Conservation (phyloP, 108 stramenopile genomes). For the Tribonema minus region DNA sequence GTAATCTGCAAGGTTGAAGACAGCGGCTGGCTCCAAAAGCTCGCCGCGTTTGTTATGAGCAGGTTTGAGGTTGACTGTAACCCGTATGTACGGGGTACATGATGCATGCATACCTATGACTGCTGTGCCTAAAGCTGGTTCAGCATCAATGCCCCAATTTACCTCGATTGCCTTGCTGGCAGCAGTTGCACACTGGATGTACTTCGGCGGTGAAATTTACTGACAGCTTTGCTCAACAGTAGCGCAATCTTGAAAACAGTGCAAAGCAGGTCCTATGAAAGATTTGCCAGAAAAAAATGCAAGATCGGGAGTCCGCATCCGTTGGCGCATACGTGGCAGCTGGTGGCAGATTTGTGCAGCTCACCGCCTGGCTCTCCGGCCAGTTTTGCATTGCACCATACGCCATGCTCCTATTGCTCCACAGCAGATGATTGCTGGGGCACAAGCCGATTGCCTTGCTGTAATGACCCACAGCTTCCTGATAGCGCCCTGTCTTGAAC, state of each 20-base stretch:
- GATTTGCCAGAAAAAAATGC: neutral
- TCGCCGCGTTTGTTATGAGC: too few species aligned
- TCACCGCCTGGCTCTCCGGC: conserved; percentile 15
- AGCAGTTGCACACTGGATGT: too few species aligned
- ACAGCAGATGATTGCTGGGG: conserved; percentile 29
- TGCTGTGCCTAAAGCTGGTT: too few species aligned
- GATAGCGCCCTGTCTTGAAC: neutral
- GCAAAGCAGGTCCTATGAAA: neutral
- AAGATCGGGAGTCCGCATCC: neutral
- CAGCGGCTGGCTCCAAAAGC: too few species aligned
- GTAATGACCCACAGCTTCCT: conserved; percentile 12
- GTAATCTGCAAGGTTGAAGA: too few species aligned
- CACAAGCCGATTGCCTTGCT: neutral
- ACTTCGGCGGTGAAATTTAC: too few species aligned
- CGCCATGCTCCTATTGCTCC: conserved; percentile 29
- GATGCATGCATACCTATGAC: too few species aligned
- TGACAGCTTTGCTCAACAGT: too few species aligned
- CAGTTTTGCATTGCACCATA: conserved; percentile 7
- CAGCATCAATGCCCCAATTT: too few species aligned
- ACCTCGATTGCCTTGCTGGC: too few species aligned
- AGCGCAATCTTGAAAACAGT: neutral
- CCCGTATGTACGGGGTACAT: too few species aligned
- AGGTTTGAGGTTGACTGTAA: too few species aligned
- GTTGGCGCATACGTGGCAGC: neutral
- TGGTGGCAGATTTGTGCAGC: neutral